phyloP scores from a whole-genome alignment of 2,329 filamentous ascomycete species.

The Tricladium varicosporioides region DNA sequence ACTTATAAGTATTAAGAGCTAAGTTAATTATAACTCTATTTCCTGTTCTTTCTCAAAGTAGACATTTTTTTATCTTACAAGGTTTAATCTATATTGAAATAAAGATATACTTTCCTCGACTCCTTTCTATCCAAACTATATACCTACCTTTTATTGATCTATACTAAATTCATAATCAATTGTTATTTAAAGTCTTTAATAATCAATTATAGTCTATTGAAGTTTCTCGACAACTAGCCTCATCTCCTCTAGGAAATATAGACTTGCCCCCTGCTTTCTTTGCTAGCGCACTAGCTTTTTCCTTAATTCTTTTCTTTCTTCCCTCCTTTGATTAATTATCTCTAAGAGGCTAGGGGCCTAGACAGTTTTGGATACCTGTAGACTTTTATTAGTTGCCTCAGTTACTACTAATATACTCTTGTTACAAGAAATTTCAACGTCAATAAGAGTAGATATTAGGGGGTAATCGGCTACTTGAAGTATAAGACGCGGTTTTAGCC shows the following conservation, averaged over 20 bases:
- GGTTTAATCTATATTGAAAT: no score
- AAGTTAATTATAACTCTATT: neutral
- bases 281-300: neutral
- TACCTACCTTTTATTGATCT: neutral
- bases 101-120: neutral
- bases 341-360: neutral
- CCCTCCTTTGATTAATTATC: neutral
- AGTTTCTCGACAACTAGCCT: neutral
- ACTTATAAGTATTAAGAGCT: no score
- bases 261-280: neutral
- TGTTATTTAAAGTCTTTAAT: neutral
- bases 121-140: neutral
- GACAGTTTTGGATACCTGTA: neutral
- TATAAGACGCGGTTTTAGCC: neutral
- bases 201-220: neutral
- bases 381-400: neutral
- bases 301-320: neutral
- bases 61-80: neutral
- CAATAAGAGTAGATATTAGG: neutral
- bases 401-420: neutral
- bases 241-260: neutral
- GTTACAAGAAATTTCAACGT: neutral
- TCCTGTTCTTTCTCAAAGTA: neutral
- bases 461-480: neutral
- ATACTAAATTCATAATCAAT: no score